A percentile compares a stretch with the other conserved stretches of the same genome.
Evolutionary conservation across 2,329 filamentous ascomycete species (phyloP).

Genomic region (Xylaria multiplex): DNA sequence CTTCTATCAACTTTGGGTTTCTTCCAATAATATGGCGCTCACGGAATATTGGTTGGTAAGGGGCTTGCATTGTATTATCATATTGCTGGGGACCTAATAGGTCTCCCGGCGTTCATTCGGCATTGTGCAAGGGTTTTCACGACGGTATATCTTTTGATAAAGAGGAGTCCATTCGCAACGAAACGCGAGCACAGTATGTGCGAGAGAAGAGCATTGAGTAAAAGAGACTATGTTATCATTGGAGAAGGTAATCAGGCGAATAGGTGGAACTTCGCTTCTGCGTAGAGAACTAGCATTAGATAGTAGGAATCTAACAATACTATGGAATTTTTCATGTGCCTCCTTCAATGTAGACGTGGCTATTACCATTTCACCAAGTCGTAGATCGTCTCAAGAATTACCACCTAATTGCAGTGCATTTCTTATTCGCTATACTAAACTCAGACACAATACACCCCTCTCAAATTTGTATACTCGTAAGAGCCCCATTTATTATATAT

Average conservation of each 20-base stretch:
- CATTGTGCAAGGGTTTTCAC: conserved; percentile 34
- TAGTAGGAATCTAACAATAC: conserved; percentile 21
- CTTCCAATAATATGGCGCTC: conserved; percentile 16
- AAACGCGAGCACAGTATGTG: neutral
- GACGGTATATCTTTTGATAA: conserved; percentile 8
- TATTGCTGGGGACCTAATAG: conserved; percentile 5
- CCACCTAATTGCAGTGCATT: too few species aligned
- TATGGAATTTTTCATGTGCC: neutral
- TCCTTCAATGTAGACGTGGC: neutral
- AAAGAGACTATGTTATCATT: too few species aligned
- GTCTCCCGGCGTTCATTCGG: conserved; percentile 19
- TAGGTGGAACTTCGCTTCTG: too few species aligned
- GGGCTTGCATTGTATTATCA: conserved; percentile 33
- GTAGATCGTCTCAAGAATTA: too few species aligned
- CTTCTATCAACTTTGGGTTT: neutral
- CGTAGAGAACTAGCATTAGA: conserved; percentile 7
- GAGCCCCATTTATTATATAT: too few species aligned
- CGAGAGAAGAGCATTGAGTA: neutral
- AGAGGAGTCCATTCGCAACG: conserved; percentile 10
- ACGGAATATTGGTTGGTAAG: conserved; percentile 20
- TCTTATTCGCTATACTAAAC: too few species aligned
- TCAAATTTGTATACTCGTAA: too few species aligned
- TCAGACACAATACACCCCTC: too few species aligned
- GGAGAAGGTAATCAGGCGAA: too few species aligned
- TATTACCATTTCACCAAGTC: too few species aligned